Evolutionary conservation across 2,329 filamentous ascomycete genomes (phyloP).

Genomic region (Elsinoe arachidis): DNA sequence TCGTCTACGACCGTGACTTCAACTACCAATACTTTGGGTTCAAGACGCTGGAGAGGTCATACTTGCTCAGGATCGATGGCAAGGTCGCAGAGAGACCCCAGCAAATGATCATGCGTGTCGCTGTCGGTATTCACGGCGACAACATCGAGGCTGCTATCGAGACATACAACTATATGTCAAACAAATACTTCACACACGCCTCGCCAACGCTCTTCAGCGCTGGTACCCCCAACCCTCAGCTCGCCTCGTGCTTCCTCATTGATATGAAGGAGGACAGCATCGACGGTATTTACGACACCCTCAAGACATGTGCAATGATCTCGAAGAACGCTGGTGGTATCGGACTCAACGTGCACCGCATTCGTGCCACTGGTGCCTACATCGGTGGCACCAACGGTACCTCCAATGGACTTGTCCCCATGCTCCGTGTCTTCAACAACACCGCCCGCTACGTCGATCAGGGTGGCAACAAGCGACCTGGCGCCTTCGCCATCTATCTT

Average conservation of each 20-base stretch:
- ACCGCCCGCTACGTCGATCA: conserved; percentile 98
- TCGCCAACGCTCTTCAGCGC: conserved; percentile 98
- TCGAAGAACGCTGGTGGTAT: conserved; percentile 99
- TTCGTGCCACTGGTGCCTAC: conserved; percentile 94
- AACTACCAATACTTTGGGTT: conserved; percentile 99
- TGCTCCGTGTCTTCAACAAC: conserved; percentile 99
- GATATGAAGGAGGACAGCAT: conserved; percentile 99
- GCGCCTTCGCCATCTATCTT: conserved; percentile 96
- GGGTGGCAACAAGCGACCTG: conserved; percentile 97
- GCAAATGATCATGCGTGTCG: conserved; percentile 99
- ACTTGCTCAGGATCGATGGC: conserved; percentile 87
- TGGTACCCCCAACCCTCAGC: conserved; percentile 85
- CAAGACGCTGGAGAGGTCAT: conserved; percentile 97
- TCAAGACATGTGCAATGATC: conserved; percentile 99
- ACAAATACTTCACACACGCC: conserved; percentile 96
- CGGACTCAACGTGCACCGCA: conserved; percentile 91
- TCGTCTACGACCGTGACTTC: conserved; percentile 98
- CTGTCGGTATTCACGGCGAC: conserved; percentile 92
- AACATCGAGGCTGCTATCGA: conserved; percentile 90
- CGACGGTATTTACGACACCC: conserved; percentile 96
- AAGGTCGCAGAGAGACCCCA: conserved; percentile 96
- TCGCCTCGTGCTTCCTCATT: conserved; percentile 97
- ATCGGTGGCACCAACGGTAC: conserved; percentile 97
- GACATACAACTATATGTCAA: conserved; percentile 98
- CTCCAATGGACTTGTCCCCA: conserved; percentile 93